Conservation (phyloP, 1,139 yeast species). For the Candida sp. region DNA sequence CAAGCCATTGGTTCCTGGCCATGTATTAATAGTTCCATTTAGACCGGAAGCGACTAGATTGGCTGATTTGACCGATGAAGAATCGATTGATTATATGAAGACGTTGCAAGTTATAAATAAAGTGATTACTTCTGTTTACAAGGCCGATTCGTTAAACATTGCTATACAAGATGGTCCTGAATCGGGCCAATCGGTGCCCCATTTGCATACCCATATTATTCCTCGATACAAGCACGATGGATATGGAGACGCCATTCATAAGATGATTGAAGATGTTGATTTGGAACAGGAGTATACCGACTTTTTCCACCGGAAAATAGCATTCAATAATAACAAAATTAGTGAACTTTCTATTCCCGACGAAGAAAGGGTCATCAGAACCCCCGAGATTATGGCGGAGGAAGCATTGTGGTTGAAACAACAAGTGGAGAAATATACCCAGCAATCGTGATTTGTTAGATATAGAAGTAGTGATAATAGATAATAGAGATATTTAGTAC, state of each 20-base stretch:
- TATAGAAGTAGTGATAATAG: no score
- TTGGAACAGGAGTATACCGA: conserved; percentile 27
- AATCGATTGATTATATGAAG: conserved; percentile 72
- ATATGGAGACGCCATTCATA: conserved; percentile 71
- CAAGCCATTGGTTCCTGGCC: conserved; percentile 91
- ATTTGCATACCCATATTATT: conserved; percentile 87
- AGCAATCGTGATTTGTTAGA: no score
- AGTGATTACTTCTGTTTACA: conserved; percentile 60
- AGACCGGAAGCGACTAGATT: conserved; percentile 58
- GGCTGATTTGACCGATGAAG: conserved; percentile 66
- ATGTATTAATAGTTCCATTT: conserved; percentile 79
- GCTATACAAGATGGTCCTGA: conserved; percentile 96
- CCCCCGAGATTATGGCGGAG: conserved; percentile 55
- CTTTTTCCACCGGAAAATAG: conserved; percentile 28
- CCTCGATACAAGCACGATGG: conserved; percentile 71
- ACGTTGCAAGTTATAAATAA: conserved; percentile 71
- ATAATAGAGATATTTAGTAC: no score
- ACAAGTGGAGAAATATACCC: conserved; percentile 32
- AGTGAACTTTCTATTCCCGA: conserved; percentile 23
- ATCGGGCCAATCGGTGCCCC: conserved; percentile 94
- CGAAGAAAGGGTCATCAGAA: conserved; percentile 49
- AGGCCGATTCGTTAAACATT: conserved; percentile 79
- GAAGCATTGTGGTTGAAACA: conserved; percentile 55
- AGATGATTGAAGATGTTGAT: conserved; percentile 48
- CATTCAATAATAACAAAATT: conserved; percentile 22